phyloP scores from a whole-genome alignment of 2,329 filamentous ascomycete genomes.

The Microcyclosporella mali region DNA sequence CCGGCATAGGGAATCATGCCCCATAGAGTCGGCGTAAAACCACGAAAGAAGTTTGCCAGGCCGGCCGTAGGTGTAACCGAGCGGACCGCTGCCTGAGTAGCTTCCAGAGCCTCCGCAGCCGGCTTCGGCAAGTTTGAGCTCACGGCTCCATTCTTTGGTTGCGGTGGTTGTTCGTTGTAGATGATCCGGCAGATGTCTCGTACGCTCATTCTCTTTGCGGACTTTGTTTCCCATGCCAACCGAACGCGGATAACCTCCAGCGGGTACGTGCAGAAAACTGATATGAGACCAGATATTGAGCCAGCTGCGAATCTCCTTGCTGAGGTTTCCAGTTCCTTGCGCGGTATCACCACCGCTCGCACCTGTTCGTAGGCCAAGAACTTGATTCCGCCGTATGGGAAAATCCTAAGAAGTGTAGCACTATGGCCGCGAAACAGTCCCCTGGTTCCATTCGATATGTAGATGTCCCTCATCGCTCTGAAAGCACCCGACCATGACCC shows the following conservation, averaged over 20 bases:
- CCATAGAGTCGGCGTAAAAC: constrained; percentile 80
- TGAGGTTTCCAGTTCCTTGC: constrained; percentile 69
- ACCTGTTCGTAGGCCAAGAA: constrained; percentile 98
- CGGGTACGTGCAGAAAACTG: constrained; percentile 94
- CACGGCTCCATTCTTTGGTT: constrained; percentile 17
- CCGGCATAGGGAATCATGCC: constrained; percentile 98
- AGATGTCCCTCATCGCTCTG: constrained; percentile 79
- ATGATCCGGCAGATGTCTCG: constrained; percentile 76
- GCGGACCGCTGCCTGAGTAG: constrained; percentile 42
- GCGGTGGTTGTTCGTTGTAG: constrained; percentile 63
- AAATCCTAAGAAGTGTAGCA: constrained; percentile 86
- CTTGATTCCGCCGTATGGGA: constrained; percentile 96
- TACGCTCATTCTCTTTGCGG: constrained; percentile 62
- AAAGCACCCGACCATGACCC: constrained; percentile 80
- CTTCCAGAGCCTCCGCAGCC: constrained; percentile 38
- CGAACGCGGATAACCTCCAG: constrained; percentile 89
- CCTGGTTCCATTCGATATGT: constrained; percentile 61
- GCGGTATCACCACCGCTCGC: constrained; percentile 68
- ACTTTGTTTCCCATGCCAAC: constrained; percentile 87
- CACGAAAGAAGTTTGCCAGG: constrained; percentile 86
- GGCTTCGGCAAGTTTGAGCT: constrained; percentile 17
- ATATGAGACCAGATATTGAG: constrained; percentile 73
- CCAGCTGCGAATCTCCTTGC: constrained; percentile 68
- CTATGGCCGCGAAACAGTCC: constrained; percentile 93
- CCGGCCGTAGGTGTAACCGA: constrained; percentile 58